Percentiles rank a stretch among this genome's conserved stretches.
phyloP scores from a whole-genome alignment of 2,329 filamentous ascomycete species.

The Cryphonectria radicalis region DNA sequence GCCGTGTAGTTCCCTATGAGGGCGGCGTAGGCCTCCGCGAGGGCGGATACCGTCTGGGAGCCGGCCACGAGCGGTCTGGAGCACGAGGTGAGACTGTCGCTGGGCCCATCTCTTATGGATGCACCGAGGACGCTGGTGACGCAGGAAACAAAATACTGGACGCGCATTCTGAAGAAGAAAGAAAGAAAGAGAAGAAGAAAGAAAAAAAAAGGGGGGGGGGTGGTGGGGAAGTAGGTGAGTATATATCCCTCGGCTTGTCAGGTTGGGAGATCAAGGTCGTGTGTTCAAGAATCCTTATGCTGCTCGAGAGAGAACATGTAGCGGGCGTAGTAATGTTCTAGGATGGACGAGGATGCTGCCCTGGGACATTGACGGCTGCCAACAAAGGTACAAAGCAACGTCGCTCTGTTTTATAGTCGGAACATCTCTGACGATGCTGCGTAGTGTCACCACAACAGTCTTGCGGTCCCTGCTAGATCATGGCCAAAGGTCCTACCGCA shows the following conservation, averaged over 20 bases:
- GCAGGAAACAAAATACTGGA: background rate
- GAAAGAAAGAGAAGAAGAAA: too few relatives aligned
- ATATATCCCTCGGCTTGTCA: background rate
- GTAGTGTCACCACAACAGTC: background rate
- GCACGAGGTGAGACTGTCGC: background rate
- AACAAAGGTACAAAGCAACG: too few relatives aligned
- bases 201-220: too few relatives aligned
- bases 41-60: conserved; percentile 1
- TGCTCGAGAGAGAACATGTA: background rate
- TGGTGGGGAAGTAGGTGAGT: background rate
- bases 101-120: background rate
- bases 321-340: background rate
- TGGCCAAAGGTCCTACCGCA: background rate
- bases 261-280: background rate
- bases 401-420: background rate
- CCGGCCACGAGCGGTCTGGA: background rate
- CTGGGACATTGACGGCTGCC: too few relatives aligned
- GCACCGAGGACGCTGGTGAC: background rate
- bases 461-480: background rate
- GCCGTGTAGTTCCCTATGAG: conserved; percentile 26
- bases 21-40: conserved; percentile 21
- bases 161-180: conserved; percentile 1
- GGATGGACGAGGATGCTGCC: background rate
- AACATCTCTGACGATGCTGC: background rate
- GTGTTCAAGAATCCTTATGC: background rate